Evolutionary conservation across 1,284 basidiomycete genomes (phyloP).

Genomic region (Fistulinella cinereoalba): DNA sequence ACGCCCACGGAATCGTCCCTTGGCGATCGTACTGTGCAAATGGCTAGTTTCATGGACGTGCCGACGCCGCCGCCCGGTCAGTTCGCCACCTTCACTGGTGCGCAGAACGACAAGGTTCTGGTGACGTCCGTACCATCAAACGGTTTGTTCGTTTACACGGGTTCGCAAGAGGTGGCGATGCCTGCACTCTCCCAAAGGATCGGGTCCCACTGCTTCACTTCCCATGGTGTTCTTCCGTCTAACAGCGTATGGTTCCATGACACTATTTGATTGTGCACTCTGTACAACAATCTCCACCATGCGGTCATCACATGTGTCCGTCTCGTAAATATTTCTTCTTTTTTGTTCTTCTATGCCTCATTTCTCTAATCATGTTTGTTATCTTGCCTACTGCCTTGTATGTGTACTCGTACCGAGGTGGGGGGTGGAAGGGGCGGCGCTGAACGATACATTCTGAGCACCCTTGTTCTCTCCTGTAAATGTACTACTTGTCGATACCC

Average conservation of each 20-base stretch:
- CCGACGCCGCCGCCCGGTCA: constrained; percentile 29
- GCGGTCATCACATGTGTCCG: background rate
- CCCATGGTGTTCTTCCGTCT: constrained; percentile 12
- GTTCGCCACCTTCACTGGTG: constrained; percentile 28
- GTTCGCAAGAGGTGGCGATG: constrained; percentile 13
- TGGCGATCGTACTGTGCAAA: constrained; percentile 53
- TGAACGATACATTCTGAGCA: constrained; percentile 16
- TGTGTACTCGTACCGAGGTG: constrained; percentile 20
- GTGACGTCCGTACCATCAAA: constrained; percentile 14
- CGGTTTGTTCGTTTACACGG: constrained; percentile 19
- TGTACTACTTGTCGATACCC: constrained; percentile 29
- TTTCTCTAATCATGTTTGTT: constrained; percentile 1
- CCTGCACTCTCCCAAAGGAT: constrained; percentile 10
- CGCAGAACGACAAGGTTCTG: constrained; percentile 33
- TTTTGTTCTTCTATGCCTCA: constrained; percentile 3
- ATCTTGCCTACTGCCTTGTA: constrained; percentile 24
- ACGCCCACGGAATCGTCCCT: constrained; percentile 53
- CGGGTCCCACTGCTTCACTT: constrained; percentile 12
- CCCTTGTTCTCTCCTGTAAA: constrained; percentile 23
- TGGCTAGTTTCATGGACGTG: constrained; percentile 48
- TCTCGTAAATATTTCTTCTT: constrained; percentile 12
- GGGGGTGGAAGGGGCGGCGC: constrained; percentile 14
- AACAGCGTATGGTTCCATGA: constrained; percentile 17
- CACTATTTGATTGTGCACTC: constrained; percentile 11
- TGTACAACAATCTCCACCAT: constrained; percentile 2